Base-by-base conservation (phyloP, 441 rosid species). In the Codiaeum variegatum region DNA sequence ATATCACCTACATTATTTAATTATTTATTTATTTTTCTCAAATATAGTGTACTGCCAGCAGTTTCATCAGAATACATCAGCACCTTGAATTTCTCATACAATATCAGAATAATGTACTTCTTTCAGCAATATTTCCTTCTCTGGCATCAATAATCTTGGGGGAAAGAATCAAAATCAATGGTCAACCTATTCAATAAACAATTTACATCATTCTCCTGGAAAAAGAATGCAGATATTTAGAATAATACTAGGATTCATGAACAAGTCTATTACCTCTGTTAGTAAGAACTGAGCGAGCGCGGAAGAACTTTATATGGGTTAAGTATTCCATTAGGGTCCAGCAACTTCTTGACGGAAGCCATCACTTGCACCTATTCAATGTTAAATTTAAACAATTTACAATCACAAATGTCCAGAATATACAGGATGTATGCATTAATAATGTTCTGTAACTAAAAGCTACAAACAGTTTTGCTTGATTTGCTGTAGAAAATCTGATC, bases 221-320 rank as follows among this genome's bases (percentile, higher is more conserved):
- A 12, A 10, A 12, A 4, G 21, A 18, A 34, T 56, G 18, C 66
- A 68, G 32, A 64, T 55, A 38, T 44, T 40, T 51, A 65, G 40
- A 62, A 31, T 12, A 32, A 65, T 49, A 56, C 21, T 47, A 55
- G 66, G 32, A 28, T 44, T 59, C n/a, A n/a, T 24, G 65, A 58
- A 66, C 40, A 60, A 65, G 31, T 79, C 32, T 23, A 66, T 81
- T 75, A 83, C 81, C 84, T 83, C 75, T n/a, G 76, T 62, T 47
- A 62, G 54, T 66, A 60, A 29, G 78, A 70, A 78, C 62, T 40
- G 73, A 81, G 56, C 34, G 87, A 82, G 28, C 73, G 90, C 6
- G 91, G 91, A 72, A 90, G 88, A 81, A 91, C 97, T 87, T 89
- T 94, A 82, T 94, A 89, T 4, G 96, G 97, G 74, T 91, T 91